Conservation (phyloP, 2,329 filamentous ascomycete genomes). For the Phaeosphaeria sp. region DNA sequence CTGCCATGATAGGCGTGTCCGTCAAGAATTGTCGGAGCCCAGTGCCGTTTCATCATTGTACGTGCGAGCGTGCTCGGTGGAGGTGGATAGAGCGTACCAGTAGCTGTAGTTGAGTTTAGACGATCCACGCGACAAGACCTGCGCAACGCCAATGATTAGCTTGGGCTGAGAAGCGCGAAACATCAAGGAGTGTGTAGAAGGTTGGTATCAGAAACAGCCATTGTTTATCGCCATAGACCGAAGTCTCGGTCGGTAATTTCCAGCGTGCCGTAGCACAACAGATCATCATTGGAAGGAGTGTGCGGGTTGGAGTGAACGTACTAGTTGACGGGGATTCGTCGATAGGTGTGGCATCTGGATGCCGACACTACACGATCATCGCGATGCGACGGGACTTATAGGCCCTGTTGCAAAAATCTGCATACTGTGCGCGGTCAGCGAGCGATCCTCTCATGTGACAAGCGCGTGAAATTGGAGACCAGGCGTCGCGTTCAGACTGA, state of each 20-base stretch:
- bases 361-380: too few species aligned
- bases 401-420: background rate
- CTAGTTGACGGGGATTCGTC: background rate
- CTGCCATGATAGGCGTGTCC: slow-evolving; percentile 91
- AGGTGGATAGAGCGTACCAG: slow-evolving; percentile 35
- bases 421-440: background rate
- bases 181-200: slow-evolving; percentile 12
- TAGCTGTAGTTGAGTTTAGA: background rate
- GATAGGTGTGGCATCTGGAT: too few species aligned
- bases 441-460: background rate
- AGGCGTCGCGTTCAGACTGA: slow-evolving; percentile 49
- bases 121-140: background rate
- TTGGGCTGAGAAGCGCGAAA: slow-evolving; percentile 10
- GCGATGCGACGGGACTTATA: background rate
- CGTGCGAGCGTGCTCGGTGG: slow-evolving; percentile 9
- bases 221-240: slow-evolving; percentile 48
- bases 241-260: slow-evolving; percentile 55
- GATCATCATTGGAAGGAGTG: slow-evolving; percentile 44
- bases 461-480: background rate
- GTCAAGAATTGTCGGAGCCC: slow-evolving; percentile 89
- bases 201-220: slow-evolving; percentile 51
- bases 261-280: slow-evolving; percentile 52
- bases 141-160: slow-evolving; percentile 17
- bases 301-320: slow-evolving; percentile 6
- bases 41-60: slow-evolving; percentile 89